These are phyloP conservation scores for Candida wancherniae DNA, from an alignment of 805 yeast species.

Conservation along the genomic window DNA sequence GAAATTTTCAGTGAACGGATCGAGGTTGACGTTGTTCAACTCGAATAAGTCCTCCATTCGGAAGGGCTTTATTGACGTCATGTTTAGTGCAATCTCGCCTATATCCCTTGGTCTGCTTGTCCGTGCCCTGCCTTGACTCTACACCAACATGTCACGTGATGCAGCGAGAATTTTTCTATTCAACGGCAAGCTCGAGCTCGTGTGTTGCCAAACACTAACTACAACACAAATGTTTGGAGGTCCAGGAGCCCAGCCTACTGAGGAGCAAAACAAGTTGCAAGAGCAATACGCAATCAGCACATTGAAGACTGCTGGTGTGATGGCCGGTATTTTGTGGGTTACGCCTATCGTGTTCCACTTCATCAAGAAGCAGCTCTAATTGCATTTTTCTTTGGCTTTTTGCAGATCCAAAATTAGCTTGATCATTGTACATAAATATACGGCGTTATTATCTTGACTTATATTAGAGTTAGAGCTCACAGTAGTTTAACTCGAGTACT, in stretches of 20 bases:
- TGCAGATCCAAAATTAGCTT: too few species aligned
- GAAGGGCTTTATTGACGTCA: conserved; percentile 89
- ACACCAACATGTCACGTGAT: conserved; percentile 3
- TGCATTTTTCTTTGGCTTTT: too few species aligned
- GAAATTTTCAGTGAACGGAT: conserved; percentile 88
- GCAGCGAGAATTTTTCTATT: conserved; percentile 4
- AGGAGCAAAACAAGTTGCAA: conserved; percentile 64
- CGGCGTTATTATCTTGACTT: too few species aligned
- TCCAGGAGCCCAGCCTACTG: conserved; percentile 44
- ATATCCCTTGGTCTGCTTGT: background rate
- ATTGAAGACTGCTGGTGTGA: conserved; percentile 52
- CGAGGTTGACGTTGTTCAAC: conserved; percentile 73
- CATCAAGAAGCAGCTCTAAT: conserved; percentile 46
- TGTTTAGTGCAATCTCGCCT: conserved; percentile 20
- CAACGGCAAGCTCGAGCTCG: background rate
- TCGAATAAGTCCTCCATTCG: conserved; percentile 78
- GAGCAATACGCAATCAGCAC: conserved; percentile 59
- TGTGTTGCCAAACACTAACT: background rate
- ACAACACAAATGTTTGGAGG: conserved; percentile 55
- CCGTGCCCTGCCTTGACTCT: background rate
- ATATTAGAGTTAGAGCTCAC: too few species aligned
- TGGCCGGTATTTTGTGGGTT: conserved; percentile 63
- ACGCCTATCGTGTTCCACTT: conserved; percentile 54
- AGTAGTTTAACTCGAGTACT: too few species aligned
- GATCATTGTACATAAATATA: too few species aligned